phyloP scores from a whole-genome alignment of 1,139 yeast species.

The Magnusiomyces magnusii region DNA sequence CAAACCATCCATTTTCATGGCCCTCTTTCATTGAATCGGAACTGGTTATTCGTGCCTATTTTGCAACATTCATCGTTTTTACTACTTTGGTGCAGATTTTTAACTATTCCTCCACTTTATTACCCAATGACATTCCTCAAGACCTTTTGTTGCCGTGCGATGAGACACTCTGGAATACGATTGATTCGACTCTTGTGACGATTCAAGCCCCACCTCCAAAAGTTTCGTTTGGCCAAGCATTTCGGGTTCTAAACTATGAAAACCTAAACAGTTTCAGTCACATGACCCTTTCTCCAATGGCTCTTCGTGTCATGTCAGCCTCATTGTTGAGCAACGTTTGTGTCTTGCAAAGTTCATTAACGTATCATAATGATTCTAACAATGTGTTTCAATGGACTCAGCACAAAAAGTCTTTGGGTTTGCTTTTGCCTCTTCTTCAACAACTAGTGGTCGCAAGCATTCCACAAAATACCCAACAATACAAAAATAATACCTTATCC shows the following conservation, averaged over 20 bases:
- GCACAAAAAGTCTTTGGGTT: neutral
- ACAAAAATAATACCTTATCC: conserved; percentile 6
- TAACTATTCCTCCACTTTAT: conserved; percentile 25
- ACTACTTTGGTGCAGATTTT: conserved; percentile 29
- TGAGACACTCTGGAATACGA: conserved; percentile 30
- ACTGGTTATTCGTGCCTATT: conserved; percentile 29
- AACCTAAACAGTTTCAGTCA: neutral
- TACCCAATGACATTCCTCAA: conserved; percentile 5
- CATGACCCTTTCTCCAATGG: conserved; percentile 12
- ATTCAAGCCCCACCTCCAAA: conserved; percentile 1
- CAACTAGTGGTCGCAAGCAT: neutral
- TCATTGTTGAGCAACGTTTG: conserved; percentile 10
- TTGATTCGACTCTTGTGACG: neutral
- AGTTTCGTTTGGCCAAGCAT: conserved; percentile 1
- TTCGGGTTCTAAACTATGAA: neutral
- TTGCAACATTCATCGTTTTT: conserved; percentile 28
- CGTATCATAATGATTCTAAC: neutral
- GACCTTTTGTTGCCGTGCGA: conserved; percentile 28
- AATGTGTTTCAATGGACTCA: neutral
- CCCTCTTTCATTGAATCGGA: conserved; percentile 22
- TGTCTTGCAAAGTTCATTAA: neutral
- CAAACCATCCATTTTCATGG: conserved; percentile 3
- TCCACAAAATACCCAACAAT: neutral
- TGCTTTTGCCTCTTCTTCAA: neutral
- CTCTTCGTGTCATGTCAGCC: conserved; percentile 10